These are phyloP conservation scores for Leccinum uliginosum DNA, from an alignment of 768 basidiomycete genomes.

Conservation along the genomic window DNA sequence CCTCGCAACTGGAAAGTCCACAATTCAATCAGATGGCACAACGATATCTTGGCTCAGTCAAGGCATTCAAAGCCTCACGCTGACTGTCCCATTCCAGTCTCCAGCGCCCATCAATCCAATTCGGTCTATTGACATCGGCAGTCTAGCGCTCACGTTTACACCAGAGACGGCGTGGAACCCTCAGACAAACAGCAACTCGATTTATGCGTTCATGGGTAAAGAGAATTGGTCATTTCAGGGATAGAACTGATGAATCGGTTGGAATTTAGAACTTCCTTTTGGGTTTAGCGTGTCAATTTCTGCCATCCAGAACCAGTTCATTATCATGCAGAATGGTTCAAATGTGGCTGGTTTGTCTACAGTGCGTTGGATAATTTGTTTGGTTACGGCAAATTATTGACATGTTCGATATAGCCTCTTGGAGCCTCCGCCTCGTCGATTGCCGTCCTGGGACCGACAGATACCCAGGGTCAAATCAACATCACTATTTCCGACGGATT, in stretches of 20 bases:
- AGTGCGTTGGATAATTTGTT: conserved; percentile 27
- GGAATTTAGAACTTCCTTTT: conserved; percentile 58
- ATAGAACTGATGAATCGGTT: conserved; percentile 1
- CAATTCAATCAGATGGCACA: conserved; percentile 52
- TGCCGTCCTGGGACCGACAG: conserved; percentile 43
- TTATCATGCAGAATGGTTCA: conserved; percentile 49
- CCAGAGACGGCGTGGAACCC: conserved; percentile 54
- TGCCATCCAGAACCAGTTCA: conserved; percentile 63
- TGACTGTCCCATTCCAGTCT: conserved; percentile 60
- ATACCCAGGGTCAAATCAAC: conserved; percentile 61
- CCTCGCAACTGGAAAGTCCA: conserved; percentile 55
- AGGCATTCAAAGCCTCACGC: conserved; percentile 52
- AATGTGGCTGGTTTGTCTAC: conserved; percentile 58
- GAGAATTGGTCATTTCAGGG: background rate
- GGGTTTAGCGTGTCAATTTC: conserved; percentile 58
- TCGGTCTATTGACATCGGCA: conserved; percentile 56
- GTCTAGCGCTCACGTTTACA: conserved; percentile 54
- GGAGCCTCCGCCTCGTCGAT: conserved; percentile 63
- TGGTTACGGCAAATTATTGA: background rate
- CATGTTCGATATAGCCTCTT: conserved; percentile 39
- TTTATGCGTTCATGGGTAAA: conserved; percentile 55
- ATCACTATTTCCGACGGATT: conserved; percentile 56
- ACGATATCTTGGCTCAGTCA: conserved; percentile 62
- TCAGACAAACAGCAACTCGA: conserved; percentile 49
- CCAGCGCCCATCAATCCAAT: conserved; percentile 56